phyloP scores from a whole-genome alignment of 202 grass and related monocot genomes.

The Zizania palustris region DNA sequence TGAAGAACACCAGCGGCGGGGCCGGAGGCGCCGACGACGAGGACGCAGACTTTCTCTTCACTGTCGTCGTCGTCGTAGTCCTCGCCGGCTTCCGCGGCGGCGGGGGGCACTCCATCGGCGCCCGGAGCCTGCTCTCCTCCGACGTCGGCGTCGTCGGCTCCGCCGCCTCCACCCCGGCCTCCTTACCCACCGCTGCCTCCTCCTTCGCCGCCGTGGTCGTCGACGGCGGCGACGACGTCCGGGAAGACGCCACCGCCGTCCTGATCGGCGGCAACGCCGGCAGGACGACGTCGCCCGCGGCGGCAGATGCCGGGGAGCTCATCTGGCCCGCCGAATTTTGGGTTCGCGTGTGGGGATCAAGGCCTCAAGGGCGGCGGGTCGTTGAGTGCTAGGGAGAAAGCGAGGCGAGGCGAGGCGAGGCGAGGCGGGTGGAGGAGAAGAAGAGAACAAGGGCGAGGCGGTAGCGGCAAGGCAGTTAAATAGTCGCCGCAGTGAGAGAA shows the following conservation, averaged over 20 bases:
- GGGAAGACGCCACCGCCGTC: conserved; percentile 16
- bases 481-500: conserved; percentile 27
- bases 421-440: background rate
- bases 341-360: conserved; percentile 16
- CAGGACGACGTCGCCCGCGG: conserved; percentile 17
- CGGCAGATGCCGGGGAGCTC: conserved; percentile 18
- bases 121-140: conserved; percentile 55
- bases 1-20: conserved; percentile 36
- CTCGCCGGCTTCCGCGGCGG: conserved; percentile 54
- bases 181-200: no score
- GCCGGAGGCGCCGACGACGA: no score
- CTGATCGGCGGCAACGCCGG: conserved; percentile 46
- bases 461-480: conserved; percentile 58
- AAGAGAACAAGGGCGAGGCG: conserved; percentile 3
- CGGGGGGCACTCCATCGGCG: conserved; percentile 49
- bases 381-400: conserved; percentile 27
- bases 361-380: background rate
- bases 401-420: conserved; percentile 13
- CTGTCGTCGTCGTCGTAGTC: background rate
- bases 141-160: conserved; percentile 68
- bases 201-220: conserved; percentile 30
- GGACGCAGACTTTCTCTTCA: conserved; percentile 38
- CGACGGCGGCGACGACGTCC: background rate
- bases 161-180: background rate
- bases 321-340: conserved; percentile 25